Percentiles rank a stretch among this genome's conserved stretches.
Conservation (phyloP, 345 rosid species). For the Bretschneidera sinensis region DNA sequence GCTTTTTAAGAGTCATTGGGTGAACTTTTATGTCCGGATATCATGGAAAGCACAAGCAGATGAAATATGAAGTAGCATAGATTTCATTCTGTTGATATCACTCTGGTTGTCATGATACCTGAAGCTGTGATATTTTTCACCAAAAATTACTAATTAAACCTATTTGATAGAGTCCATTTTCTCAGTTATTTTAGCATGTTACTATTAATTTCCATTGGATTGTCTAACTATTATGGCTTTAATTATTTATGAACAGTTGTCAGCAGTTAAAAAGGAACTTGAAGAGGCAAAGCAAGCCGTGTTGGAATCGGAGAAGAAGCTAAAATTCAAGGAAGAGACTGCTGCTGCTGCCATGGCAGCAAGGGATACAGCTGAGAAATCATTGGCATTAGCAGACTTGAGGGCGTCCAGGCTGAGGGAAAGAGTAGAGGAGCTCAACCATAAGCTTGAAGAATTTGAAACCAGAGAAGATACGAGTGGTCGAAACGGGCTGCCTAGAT, state of each 20-base stretch:
- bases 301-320: conserved; percentile 80
- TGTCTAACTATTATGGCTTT: conserved; percentile 12
- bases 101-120: neutral
- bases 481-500: conserved; percentile 51
- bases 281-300: conserved; percentile 78
- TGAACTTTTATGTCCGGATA: neutral
- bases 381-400: conserved; percentile 75
- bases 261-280: conserved; percentile 65
- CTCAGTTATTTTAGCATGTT: neutral
- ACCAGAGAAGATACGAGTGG: conserved; percentile 53
- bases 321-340: conserved; percentile 92
- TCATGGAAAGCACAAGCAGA: neutral
- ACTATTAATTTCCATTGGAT: neutral
- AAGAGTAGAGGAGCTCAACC: conserved; percentile 82
- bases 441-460: conserved; percentile 78
- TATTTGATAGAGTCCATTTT: no score
- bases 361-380: conserved; percentile 97
- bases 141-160: neutral
- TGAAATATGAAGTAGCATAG: neutral
- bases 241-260: conserved; percentile 42
- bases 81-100: neutral
- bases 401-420: conserved; percentile 88
- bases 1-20: neutral
- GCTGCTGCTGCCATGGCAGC: conserved; percentile 98
- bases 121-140: neutral